Evolutionary conservation across 768 basidiomycete species (phyloP), one percentile per base, ranked within the genome.

Genomic region (Trametes maxima): DNA sequence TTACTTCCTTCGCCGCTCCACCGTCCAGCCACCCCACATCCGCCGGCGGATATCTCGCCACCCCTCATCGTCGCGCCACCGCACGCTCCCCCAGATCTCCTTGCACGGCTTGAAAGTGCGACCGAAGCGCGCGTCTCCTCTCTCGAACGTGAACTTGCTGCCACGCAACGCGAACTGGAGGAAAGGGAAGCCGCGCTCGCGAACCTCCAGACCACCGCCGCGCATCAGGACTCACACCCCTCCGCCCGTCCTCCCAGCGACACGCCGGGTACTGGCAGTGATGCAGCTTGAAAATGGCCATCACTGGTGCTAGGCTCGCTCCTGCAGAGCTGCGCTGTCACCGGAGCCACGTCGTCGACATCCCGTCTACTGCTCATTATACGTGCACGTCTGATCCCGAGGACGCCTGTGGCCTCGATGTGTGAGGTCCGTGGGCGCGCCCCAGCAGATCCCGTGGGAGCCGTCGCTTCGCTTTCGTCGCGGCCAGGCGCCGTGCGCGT

Each of bases 61-160:
- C 54, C 43, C 17, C 33, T 39, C 17, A 10, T 39, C 24, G 37
- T 36, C 50, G 33, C 35, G 14, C 50, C 39, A 3, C 28, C 58
- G 5, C 40, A 35, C 40, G 17, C 36, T 16, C 52, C 57, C 17
- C 4, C 52, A 7, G 39, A 59, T n/a, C 44, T 57, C 17, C 40
- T 60, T 19, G 43, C 49, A 24, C 54, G 58, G 19, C 44, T 57
- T 10, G 63, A 60, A 28, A 53, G 44, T 45, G 24, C 40, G 6
- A 33, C 63, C 5, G 37, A 53, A 21, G 59, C 36, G 43, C 57
- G 65, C 28, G 39, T 67, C 19, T 57, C 59, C 5, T 13, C 49
- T 1, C 43, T 65, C 51, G 67, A 65, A 51, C 62, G 51, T 6
- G 59, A 65, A 44, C 42, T 63, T 3, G 53, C 42, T 5, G 53